Percentiles rank a stretch among this genome's conserved stretches.
Evolutionary conservation across 768 basidiomycete genomes (phyloP).

Genomic region (Leccinum variicolor): DNA sequence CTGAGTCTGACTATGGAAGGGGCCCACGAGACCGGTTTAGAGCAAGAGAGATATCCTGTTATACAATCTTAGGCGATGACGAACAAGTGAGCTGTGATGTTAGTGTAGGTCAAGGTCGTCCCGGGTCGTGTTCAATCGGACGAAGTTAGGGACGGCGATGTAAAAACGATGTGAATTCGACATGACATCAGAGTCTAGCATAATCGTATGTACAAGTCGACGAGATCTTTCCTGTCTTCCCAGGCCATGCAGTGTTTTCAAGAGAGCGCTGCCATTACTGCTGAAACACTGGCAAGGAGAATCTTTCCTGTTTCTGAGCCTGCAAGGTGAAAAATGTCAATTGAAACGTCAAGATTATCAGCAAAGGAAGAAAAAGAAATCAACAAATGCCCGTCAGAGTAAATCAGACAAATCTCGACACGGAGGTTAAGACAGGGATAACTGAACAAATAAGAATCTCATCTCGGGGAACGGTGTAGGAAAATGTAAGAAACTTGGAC

Average conservation of each 20-base stretch:
- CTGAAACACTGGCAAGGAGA: neutral
- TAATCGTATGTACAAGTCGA: neutral
- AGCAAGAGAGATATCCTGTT: too few species aligned
- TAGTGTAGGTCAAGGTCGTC: neutral
- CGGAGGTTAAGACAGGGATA: slow-evolving; percentile 30
- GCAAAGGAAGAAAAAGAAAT: neutral
- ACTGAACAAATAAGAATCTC: slow-evolving; percentile 23
- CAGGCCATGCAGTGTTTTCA: neutral
- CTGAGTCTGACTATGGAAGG: too few species aligned
- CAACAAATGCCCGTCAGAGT: neutral
- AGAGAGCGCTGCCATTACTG: neutral
- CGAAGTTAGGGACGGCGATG: neutral
- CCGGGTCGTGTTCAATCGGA: neutral
- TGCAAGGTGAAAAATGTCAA: neutral
- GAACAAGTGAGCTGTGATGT: neutral
- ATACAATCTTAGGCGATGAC: too few species aligned
- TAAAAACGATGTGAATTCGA: neutral
- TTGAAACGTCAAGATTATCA: neutral
- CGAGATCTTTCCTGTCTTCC: neutral
- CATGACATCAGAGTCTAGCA: neutral
- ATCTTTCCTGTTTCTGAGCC: neutral
- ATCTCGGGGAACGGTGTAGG: slow-evolving; percentile 9
- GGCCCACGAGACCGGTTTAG: too few species aligned
- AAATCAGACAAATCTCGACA: slow-evolving; percentile 17
- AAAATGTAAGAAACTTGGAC: neutral